phyloP scores from a whole-genome alignment of 2,329 filamentous ascomycete genomes.

The Emergomyces orientalis region DNA sequence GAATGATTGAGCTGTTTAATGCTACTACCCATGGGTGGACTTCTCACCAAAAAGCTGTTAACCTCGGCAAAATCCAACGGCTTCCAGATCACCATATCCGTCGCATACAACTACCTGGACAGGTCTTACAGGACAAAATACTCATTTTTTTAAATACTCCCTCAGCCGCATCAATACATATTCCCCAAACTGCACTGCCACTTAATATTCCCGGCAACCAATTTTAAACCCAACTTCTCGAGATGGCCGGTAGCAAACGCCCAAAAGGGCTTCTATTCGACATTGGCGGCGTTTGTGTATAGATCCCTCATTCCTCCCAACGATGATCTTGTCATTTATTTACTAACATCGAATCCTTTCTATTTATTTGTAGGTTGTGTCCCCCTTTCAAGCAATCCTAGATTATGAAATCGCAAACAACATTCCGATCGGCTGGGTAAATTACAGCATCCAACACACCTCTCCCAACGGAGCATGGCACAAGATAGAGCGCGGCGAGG shows the following conservation, averaged over 20 bases:
- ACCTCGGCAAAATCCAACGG: not conserved
- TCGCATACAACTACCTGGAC: not conserved
- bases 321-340: not conserved
- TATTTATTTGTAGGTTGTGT: slow-evolving; percentile 57
- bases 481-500: slow-evolving; percentile 72
- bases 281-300: slow-evolving; percentile 92
- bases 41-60: not conserved
- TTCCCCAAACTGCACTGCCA: not conserved
- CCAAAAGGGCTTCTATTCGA: slow-evolving; percentile 82
- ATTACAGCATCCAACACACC: slow-evolving; percentile 73
- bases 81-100: not conserved
- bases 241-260: slow-evolving; percentile 36
- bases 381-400: slow-evolving; percentile 85
- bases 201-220: not conserved
- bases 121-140: not conserved
- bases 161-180: not conserved
- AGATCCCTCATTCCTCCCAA: slow-evolving; percentile 30
- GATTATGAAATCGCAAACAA: slow-evolving; percentile 70
- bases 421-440: slow-evolving; percentile 84
- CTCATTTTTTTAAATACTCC: not conserved
- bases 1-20: not conserved
- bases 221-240: not conserved
- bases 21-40: not conserved
- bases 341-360: not conserved
- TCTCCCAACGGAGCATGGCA: slow-evolving; percentile 80